A percentile compares a stretch with the other conserved stretches of the same genome.
phyloP scores from a whole-genome alignment of 768 basidiomycete species.

The Macrolepiota dolichaula region DNA sequence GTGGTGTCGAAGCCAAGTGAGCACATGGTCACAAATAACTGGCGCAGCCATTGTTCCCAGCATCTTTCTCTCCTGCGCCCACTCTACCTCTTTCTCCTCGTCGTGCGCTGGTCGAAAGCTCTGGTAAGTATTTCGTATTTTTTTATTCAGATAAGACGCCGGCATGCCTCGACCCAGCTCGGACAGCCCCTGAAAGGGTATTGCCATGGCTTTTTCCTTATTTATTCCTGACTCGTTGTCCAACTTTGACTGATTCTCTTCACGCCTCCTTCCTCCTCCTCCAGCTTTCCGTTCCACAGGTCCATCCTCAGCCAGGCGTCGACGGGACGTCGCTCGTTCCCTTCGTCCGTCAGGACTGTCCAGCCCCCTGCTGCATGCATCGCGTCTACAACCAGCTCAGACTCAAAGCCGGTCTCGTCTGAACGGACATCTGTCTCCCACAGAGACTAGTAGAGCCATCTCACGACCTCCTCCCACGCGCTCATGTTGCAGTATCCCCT shows the following conservation, averaged over 20 bases:
- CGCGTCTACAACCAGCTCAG: slow-evolving; percentile 33
- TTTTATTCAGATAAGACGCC: background rate
- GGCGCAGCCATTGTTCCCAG: slow-evolving; percentile 19
- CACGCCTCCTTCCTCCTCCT: slow-evolving; percentile 8
- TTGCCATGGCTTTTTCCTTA: slow-evolving; percentile 5
- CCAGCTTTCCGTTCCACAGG: slow-evolving; percentile 21
- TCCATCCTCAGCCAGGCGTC: slow-evolving; percentile 18
- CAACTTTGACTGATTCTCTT: slow-evolving; percentile 10
- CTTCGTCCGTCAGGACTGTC: slow-evolving; percentile 12
- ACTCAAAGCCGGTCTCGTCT: slow-evolving; percentile 60
- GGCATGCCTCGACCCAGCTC: background rate
- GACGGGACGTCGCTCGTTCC: slow-evolving; percentile 22
- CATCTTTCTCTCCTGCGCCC: slow-evolving; percentile 24
- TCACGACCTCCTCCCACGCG: slow-evolving; percentile 22
- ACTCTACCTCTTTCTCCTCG: slow-evolving; percentile 20
- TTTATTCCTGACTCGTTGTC: slow-evolving; percentile 8
- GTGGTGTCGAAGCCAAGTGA: slow-evolving; percentile 11
- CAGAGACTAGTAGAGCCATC: slow-evolving; percentile 13
- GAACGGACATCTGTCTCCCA: slow-evolving; percentile 28
- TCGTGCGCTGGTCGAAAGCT: slow-evolving; percentile 14
- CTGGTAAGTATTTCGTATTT: background rate
- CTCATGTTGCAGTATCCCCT: slow-evolving; percentile 63
- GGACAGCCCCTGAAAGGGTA: background rate
- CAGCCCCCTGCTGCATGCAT: slow-evolving; percentile 31
- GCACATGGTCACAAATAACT: slow-evolving; percentile 24